Percentiles rank a stretch among this genome's conserved stretches.
Evolutionary conservation across 495 filamentous ascomycete genomes (phyloP).

Genomic region (Rostrohypoxylon terebratum): DNA sequence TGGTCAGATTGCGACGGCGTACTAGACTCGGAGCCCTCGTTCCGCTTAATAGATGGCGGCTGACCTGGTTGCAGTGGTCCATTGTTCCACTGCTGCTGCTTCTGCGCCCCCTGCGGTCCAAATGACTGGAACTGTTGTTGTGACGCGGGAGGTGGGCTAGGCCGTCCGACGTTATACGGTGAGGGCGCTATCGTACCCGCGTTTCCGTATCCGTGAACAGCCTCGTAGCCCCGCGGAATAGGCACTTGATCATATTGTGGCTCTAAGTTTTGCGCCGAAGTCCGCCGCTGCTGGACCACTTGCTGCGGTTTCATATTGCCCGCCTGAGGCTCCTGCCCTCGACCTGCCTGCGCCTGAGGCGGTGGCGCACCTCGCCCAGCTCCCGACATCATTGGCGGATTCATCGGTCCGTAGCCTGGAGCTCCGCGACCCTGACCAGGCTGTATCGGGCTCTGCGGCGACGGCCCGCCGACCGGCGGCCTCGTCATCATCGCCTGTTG

Average conservation of each 20-base stretch:
- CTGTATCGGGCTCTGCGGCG: slow-evolving; percentile 53
- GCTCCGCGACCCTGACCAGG: slow-evolving; percentile 39
- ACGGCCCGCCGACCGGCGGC: slow-evolving; percentile 19
- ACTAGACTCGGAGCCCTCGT: slow-evolving; percentile 19
- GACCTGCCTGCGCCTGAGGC: slow-evolving; percentile 20
- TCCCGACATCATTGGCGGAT: slow-evolving; percentile 38
- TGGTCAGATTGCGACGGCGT: slow-evolving; percentile 37
- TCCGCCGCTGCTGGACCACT: slow-evolving; percentile 19
- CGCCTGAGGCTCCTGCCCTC: slow-evolving; percentile 23
- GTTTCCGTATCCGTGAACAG: slow-evolving; percentile 59
- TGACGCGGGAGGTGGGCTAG: slow-evolving; percentile 27
- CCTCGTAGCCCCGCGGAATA: slow-evolving; percentile 59
- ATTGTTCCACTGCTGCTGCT: slow-evolving; percentile 40
- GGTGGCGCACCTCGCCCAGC: slow-evolving; percentile 26
- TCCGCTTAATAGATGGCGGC: slow-evolving; percentile 23
- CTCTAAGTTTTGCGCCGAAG: slow-evolving; percentile 38
- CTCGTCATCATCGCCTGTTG: slow-evolving; percentile 3
- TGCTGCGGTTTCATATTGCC: slow-evolving; percentile 19
- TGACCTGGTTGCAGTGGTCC: slow-evolving; percentile 19
- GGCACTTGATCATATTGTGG: slow-evolving; percentile 60
- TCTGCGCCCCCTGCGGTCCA: slow-evolving; percentile 14
- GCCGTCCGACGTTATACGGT: slow-evolving; percentile 52
- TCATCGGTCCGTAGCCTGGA: slow-evolving; percentile 19
- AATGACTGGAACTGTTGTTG: slow-evolving; percentile 36
- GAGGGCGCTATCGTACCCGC: slow-evolving; percentile 48